Conservation (phyloP, 805 yeast genomes). For the Kodamaea neixiangensis region DNA sequence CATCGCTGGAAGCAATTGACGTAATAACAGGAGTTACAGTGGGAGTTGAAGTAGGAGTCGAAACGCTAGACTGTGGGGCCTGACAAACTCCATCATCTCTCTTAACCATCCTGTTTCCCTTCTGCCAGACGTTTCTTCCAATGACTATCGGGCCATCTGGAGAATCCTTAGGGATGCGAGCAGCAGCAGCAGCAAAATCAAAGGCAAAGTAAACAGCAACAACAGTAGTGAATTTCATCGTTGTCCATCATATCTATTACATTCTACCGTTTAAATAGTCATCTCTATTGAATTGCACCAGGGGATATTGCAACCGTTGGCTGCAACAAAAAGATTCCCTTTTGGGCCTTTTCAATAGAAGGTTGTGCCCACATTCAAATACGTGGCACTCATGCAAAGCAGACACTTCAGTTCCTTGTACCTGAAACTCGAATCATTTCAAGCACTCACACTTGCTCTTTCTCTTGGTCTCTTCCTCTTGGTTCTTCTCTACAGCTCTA, state of each 20-base stretch:
- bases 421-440: too few relatives aligned
- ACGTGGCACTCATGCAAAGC: not conserved
- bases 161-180: not conserved
- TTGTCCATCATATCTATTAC: not conserved
- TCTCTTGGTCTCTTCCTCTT: too few relatives aligned
- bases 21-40: too few relatives aligned
- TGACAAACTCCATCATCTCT: conserved; percentile 2
- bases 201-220: not conserved
- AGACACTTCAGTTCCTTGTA: not conserved
- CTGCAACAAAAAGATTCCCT: conserved; percentile 2
- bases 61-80: not conserved
- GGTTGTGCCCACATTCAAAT: not conserved
- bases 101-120: not conserved
- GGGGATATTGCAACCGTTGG: too few relatives aligned
- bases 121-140: conserved; percentile 5
- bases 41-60: not conserved
- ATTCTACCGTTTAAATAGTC: not conserved
- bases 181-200: not conserved
- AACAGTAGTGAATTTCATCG: not conserved
- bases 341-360: conserved; percentile 2
- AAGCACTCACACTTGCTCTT: too few relatives aligned
- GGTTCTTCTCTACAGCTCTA: too few relatives aligned
- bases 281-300: not conserved
- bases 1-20: not conserved
- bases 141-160: conserved; percentile 1